Conservation (phyloP, 2,329 filamentous ascomycete genomes). For the Aspergillus bombycis region DNA sequence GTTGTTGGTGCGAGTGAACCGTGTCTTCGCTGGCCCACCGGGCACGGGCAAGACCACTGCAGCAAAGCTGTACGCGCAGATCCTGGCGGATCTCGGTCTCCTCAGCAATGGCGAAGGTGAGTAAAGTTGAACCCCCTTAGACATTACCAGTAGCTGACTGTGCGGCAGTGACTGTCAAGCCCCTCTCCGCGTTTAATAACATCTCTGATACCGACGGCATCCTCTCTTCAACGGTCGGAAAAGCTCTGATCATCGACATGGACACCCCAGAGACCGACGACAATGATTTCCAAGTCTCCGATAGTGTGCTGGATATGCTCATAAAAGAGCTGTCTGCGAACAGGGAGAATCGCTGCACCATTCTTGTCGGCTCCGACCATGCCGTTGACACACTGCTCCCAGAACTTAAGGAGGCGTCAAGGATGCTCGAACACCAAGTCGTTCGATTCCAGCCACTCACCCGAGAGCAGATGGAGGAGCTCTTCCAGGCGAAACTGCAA, state of each 20-base stretch:
- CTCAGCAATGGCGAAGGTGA: conserved; percentile 18
- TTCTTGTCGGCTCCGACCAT: conserved; percentile 17
- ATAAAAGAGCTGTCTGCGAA: conserved; percentile 9
- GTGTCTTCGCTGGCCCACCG: conserved; percentile 23
- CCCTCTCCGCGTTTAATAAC: conserved; percentile 10
- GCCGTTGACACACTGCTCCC: conserved; percentile 19
- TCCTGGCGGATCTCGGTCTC: conserved; percentile 23
- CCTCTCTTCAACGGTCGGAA: conserved; percentile 13
- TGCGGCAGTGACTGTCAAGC: conserved; percentile 8
- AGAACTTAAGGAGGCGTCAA: conserved; percentile 12
- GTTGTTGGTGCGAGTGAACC: conserved; percentile 19
- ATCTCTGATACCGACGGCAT: conserved; percentile 8
- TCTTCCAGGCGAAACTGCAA: conserved; percentile 19
- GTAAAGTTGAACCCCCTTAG: not conserved
- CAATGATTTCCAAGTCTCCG: not conserved
- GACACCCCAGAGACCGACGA: conserved; percentile 12
- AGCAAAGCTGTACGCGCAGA: conserved; percentile 23
- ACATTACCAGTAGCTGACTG: not conserved
- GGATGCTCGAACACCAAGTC: conserved; percentile 12
- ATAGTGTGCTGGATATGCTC: conserved; percentile 11
- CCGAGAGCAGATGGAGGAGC: conserved; percentile 19
- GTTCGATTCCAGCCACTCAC: conserved; percentile 19
- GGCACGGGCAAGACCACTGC: conserved; percentile 27
- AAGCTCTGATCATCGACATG: conserved; percentile 21
- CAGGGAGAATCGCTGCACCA: conserved; percentile 17